These are phyloP conservation scores for Elsinoe necatrix DNA, from an alignment of 2,329 filamentous ascomycete species.

Conservation along the genomic window DNA sequence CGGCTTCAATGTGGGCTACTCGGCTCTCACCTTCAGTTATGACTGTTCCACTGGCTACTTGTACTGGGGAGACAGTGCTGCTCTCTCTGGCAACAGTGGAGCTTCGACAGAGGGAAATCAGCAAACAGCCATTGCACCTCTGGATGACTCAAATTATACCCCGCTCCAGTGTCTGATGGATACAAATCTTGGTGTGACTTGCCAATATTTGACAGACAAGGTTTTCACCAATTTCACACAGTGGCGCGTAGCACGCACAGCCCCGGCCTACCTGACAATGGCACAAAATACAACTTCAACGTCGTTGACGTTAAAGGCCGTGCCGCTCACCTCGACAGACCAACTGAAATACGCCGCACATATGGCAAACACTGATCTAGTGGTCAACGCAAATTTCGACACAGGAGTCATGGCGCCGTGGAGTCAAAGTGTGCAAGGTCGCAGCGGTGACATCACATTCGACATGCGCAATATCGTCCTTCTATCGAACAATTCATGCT, in stretches of 20 bases:
- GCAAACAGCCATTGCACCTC: conserved; percentile 5
- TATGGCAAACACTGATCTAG: conserved; percentile 2
- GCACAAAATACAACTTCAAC: conserved; percentile 9
- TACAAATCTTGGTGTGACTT: conserved; percentile 2
- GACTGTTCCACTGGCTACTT: conserved; percentile 13
- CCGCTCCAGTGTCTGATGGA: conserved; percentile 11
- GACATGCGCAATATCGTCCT: neutral
- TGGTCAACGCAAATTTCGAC: conserved; percentile 10
- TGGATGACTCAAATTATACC: conserved; percentile 4
- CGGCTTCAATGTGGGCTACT: conserved; percentile 13
- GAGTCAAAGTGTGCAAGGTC: conserved; percentile 9
- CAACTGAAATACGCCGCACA: conserved; percentile 6
- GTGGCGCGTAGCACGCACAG: conserved; percentile 7
- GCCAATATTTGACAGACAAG: conserved; percentile 11
- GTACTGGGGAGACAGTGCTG: conserved; percentile 4
- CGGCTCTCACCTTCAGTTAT: conserved; percentile 8
- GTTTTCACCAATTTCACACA: neutral
- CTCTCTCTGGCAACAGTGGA: conserved; percentile 9
- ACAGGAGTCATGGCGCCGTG: neutral
- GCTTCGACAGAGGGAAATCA: conserved; percentile 12
- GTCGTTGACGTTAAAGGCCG: neutral
- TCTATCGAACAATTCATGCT: neutral
- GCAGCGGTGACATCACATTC: conserved; percentile 4
- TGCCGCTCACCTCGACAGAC: conserved; percentile 7
- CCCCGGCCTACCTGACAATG: conserved; percentile 13